phyloP scores from a whole-genome alignment of 768 basidiomycete species.

The Trametes cubensis region DNA sequence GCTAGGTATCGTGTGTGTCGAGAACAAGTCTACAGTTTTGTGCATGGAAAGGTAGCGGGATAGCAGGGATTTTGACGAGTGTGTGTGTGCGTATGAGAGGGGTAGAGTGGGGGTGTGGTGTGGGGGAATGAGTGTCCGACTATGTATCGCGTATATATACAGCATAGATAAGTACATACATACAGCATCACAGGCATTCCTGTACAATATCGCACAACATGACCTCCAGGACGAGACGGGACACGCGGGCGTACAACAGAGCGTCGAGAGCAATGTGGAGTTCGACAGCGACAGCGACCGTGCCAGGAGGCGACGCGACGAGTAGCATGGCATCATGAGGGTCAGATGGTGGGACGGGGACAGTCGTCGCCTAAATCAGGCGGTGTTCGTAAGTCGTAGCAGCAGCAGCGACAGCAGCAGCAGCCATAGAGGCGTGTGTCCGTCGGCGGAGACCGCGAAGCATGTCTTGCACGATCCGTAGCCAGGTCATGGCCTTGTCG shows the following conservation, averaged over 20 bases:
- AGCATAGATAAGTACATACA: slow-evolving; percentile 21
- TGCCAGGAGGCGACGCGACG: no score
- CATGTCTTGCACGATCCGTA: slow-evolving; percentile 61
- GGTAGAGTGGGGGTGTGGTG: background rate
- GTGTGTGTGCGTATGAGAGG: background rate
- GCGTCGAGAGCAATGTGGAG: background rate
- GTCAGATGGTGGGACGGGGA: background rate
- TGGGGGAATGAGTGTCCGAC: background rate
- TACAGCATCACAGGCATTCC: background rate
- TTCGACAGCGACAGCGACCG: no score
- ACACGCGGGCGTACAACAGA: background rate
- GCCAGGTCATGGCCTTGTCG: slow-evolving; percentile 60
- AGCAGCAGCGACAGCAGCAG: background rate
- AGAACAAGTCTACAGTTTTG: background rate
- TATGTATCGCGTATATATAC: slow-evolving; percentile 20
- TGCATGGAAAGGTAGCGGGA: no score
- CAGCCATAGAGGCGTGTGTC: background rate
- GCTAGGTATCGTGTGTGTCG: background rate
- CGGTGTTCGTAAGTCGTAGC: background rate
- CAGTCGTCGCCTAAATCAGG: background rate
- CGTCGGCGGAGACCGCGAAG: slow-evolving; percentile 19
- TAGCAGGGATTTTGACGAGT: background rate
- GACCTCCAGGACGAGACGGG: background rate
- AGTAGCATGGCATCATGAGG: no score
- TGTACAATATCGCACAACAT: slow-evolving; percentile 11